Base-by-base conservation (phyloP, 495 filamentous ascomycete species). In the Cladorrhinum samala region DNA sequence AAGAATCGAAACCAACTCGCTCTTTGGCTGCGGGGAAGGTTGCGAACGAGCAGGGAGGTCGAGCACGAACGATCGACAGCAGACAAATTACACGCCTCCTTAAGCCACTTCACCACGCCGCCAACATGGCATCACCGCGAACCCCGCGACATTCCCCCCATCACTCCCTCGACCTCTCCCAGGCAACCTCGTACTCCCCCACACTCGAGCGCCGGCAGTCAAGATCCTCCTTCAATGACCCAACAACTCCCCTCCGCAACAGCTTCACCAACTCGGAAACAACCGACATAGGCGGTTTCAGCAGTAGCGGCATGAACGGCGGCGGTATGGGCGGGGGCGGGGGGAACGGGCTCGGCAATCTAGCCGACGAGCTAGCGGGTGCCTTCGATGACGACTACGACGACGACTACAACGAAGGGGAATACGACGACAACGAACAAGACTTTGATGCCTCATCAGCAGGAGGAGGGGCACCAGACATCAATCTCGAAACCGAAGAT, bases 311-410 rank as follows among this genome's bases (percentile, higher is more conserved):
- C 50, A 68, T 65, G 19, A 68, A 65, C 61, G 70, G 53, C n/a
- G n/a, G n/a, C n/a, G n/a, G n/a, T n/a, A n/a, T n/a, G 39, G 65
- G 57, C 2, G 67, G 66, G 55, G 55, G 71, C 65, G 52, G 19
- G n/a, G 56, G 62, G 25, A 83, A 83, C 27, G 88, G 88, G 0
- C 69, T 93, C 17, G 90, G 89, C 30, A 94, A 87, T 56, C 71
- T 96, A 16, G 89, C 91, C 11, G 90, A 95, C 57, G 88, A 93
- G 60, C 70, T 87, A 21, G 83, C 80, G 14, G 83, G 80, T 50
- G 76, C 77, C 9, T 77, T 81, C 56, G 81, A 76, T 13, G 79
- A 78, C 46, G 73, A 64, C 13, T 76, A 79, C 23, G 76, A 75
- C 19, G 77, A 81, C 70, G 76, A 82, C 69, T 84, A 81, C 51